phyloP scores from a whole-genome alignment of 2,329 filamentous ascomycete species.

The Westerdykella aurantiaca region DNA sequence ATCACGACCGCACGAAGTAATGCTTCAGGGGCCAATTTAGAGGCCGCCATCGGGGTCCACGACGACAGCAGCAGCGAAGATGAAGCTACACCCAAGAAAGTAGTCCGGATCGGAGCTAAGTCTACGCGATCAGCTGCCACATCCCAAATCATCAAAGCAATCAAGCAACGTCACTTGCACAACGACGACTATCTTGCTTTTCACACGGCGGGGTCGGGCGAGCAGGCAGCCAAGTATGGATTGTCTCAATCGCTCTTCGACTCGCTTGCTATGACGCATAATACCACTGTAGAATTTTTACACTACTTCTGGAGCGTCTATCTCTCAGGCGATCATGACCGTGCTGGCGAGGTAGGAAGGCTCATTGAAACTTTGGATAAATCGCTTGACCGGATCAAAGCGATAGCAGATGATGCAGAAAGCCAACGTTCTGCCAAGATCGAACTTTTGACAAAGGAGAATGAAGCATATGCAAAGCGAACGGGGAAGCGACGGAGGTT shows the following conservation, averaged over 20 bases:
- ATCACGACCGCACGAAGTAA: slow-evolving; percentile 26
- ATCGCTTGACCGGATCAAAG: slow-evolving; percentile 71
- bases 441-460: slow-evolving; percentile 61
- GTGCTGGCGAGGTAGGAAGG: slow-evolving; percentile 73
- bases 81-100: slow-evolving; percentile 54
- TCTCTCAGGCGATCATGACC: slow-evolving; percentile 76
- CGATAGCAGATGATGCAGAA: slow-evolving; percentile 76
- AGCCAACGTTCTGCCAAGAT: slow-evolving; percentile 63
- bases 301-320: slow-evolving; percentile 96
- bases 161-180: slow-evolving; percentile 57
- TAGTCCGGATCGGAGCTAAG: slow-evolving; percentile 62
- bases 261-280: slow-evolving; percentile 69
- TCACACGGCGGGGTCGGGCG: slow-evolving; percentile 17
- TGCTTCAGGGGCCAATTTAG: slow-evolving; percentile 48
- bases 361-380: slow-evolving; percentile 75
- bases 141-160: slow-evolving; percentile 59
- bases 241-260: slow-evolving; percentile 50
- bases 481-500: slow-evolving; percentile 70
- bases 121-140: slow-evolving; percentile 60
- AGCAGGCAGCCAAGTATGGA: slow-evolving; percentile 27
- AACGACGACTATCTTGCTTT: slow-evolving; percentile 38
- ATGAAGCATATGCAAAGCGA: slow-evolving; percentile 62
- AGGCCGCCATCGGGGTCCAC: slow-evolving; percentile 60
- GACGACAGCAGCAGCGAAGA: slow-evolving; percentile 57
- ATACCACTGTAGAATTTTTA: slow-evolving; percentile 91